Evolutionary conservation across 306 rosid genomes (phyloP).

Genomic region (Geum urbanum): DNA sequence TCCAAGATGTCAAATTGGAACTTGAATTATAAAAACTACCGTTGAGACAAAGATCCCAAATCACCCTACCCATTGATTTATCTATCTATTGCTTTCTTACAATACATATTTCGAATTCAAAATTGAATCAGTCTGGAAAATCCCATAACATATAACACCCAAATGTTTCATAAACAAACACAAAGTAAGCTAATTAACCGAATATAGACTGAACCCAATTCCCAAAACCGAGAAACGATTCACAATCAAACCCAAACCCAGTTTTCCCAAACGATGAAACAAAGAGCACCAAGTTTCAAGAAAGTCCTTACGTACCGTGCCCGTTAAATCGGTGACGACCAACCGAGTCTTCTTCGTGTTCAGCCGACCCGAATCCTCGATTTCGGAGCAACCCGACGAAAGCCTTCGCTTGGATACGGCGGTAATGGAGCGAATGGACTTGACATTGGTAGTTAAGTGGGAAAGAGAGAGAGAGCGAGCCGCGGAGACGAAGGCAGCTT

Average conservation of each 20-base stretch:
- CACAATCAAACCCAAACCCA: conserved; percentile 1
- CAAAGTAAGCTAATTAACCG: neutral
- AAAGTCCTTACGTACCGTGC: conserved; percentile 38
- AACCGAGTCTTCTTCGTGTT: conserved; percentile 32
- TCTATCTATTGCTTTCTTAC: too few species aligned
- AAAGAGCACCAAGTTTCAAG: neutral
- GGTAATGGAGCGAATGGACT: conserved; percentile 49
- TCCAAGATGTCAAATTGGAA: too few species aligned
- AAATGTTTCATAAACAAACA: neutral
- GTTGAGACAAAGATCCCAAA: too few species aligned
- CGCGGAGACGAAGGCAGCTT: conserved; percentile 50
- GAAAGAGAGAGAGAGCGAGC: conserved; percentile 35
- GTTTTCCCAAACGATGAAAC: neutral
- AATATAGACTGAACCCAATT: neutral
- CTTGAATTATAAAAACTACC: too few species aligned
- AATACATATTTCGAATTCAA: too few species aligned
- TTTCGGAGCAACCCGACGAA: conserved; percentile 25
- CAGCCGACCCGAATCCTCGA: conserved; percentile 47
- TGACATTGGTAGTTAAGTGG: conserved; percentile 4
- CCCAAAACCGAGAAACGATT: neutral
- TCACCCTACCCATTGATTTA: too few species aligned
- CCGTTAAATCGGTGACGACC: conserved; percentile 63
- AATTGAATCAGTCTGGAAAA: neutral
- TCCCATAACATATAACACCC: neutral
- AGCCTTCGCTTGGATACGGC: conserved; percentile 42